A percentile compares a stretch with the other conserved stretches of the same genome.
phyloP scores from a whole-genome alignment of 352 stramenopile species.

The Phytophthora europaea region DNA sequence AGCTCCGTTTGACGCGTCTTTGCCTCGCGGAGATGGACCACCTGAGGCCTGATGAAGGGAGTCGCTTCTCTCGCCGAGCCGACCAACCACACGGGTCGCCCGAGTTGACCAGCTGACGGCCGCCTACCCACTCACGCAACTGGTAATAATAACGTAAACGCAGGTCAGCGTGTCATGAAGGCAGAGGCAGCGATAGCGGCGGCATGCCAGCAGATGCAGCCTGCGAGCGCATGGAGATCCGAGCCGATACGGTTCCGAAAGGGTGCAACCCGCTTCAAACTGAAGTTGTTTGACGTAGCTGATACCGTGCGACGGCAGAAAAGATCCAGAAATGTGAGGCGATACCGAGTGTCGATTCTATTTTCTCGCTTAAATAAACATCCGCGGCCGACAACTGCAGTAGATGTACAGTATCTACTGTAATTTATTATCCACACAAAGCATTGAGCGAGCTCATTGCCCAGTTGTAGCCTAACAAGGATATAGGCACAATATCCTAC shows the following conservation, averaged over 20 bases:
- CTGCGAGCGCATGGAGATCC: background rate
- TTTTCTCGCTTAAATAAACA: background rate
- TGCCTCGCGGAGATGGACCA: conserved; percentile 30
- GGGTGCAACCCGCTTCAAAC: conserved; percentile 10
- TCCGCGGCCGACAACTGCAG: background rate
- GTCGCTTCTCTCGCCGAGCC: conserved; percentile 19
- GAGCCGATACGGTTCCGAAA: conserved; percentile 15
- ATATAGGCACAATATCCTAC: no score
- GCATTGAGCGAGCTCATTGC: background rate
- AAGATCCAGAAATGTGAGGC: conserved; percentile 6
- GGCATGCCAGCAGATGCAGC: background rate
- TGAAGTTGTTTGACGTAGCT: conserved; percentile 16
- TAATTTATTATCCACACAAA: background rate
- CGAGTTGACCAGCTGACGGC: conserved; percentile 18
- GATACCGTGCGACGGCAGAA: conserved; percentile 6
- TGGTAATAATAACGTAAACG: background rate
- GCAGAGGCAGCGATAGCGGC: background rate
- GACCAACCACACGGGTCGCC: background rate
- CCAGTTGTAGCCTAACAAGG: no score
- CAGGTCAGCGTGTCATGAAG: background rate
- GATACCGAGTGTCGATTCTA: conserved; percentile 15
- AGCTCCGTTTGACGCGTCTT: conserved; percentile 33
- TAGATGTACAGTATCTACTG: no score
- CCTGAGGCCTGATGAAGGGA: conserved; percentile 26
- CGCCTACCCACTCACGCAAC: background rate